Evolutionary conservation across 805 yeast species (phyloP).

Genomic region (Naumovozyma baii): DNA sequence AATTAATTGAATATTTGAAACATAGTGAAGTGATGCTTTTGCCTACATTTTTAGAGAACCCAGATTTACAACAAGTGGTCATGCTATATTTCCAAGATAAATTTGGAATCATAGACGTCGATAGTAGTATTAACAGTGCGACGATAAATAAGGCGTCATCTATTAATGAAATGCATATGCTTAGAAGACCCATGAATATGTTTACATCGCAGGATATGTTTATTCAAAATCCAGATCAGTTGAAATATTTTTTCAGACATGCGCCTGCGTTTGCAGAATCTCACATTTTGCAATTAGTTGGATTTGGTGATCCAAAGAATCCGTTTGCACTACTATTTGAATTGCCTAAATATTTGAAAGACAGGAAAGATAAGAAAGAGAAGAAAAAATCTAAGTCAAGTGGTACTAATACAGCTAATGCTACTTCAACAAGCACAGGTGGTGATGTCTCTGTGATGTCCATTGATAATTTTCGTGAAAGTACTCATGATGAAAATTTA

Average conservation of each 20-base stretch:
- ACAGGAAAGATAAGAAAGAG: slow-evolving; percentile 63
- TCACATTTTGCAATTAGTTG: slow-evolving; percentile 63
- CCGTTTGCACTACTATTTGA: slow-evolving; percentile 71
- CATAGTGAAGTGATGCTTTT: slow-evolving; percentile 59
- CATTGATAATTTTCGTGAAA: not conserved
- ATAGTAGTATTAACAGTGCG: slow-evolving; percentile 32
- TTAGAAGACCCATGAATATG: slow-evolving; percentile 23
- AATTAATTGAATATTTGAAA: slow-evolving; percentile 32
- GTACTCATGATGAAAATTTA: not conserved
- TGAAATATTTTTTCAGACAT: slow-evolving; percentile 67
- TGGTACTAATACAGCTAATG: not conserved
- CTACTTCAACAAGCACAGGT: not conserved
- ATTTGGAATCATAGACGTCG: slow-evolving; percentile 56
- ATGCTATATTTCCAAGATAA: slow-evolving; percentile 53
- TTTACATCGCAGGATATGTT: slow-evolving; percentile 40
- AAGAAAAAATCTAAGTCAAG: slow-evolving; percentile 34
- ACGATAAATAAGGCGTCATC: slow-evolving; percentile 32
- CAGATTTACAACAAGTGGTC: slow-evolving; percentile 49
- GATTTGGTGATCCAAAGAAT: slow-evolving; percentile 66
- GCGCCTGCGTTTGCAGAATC: slow-evolving; percentile 69
- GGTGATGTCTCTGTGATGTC: not conserved
- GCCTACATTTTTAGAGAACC: slow-evolving; percentile 46
- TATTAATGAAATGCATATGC: not conserved
- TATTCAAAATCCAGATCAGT: slow-evolving; percentile 27
- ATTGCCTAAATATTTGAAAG: slow-evolving; percentile 61